Evolutionary conservation across 148 eudicot genomes (phyloP).

Genomic region (Vaccinium corymbosum): DNA sequence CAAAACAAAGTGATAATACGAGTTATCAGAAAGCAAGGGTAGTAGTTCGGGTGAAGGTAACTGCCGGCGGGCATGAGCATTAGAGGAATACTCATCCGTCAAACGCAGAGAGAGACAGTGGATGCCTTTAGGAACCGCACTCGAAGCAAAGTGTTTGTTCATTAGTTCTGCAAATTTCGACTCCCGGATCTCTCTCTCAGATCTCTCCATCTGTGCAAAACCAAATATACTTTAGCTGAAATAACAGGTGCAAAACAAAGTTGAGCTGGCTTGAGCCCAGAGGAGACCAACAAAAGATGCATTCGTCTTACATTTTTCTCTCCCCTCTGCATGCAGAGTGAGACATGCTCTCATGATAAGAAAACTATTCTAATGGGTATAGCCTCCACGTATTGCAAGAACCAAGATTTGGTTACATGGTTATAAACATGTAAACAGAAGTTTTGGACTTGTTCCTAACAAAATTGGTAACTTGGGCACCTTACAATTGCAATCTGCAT

Average conservation of each 20-base stretch:
- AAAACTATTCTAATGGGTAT: neutral
- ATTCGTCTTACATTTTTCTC: neutral
- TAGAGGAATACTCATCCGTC: slow-evolving; percentile 97
- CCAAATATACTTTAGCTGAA: slow-evolving; percentile 9
- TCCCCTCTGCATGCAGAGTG: neutral
- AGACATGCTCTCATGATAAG: neutral
- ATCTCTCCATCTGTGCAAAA: slow-evolving; percentile 84
- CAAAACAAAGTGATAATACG: slow-evolving; percentile 74
- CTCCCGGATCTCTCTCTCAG: slow-evolving; percentile 77
- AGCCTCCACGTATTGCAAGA: neutral
- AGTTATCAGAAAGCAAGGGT: slow-evolving; percentile 82
- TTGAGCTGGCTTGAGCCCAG: neutral
- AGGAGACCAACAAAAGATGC: neutral
- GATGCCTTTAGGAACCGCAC: slow-evolving; percentile 92
- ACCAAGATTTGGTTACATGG: neutral
- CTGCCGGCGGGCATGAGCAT: slow-evolving; percentile 97
- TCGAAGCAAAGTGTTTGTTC: slow-evolving; percentile 98
- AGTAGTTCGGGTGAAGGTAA: slow-evolving; percentile 94
- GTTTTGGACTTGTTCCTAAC: neutral
- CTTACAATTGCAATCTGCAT: neutral
- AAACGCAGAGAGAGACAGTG: slow-evolving; percentile 93
- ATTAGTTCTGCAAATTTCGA: slow-evolving; percentile 91
- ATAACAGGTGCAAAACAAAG: neutral
- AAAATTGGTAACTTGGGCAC: neutral
- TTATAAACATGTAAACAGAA: neutral